phyloP scores from a whole-genome alignment of 2,329 filamentous ascomycete species.

The Neobulgaria alba region DNA sequence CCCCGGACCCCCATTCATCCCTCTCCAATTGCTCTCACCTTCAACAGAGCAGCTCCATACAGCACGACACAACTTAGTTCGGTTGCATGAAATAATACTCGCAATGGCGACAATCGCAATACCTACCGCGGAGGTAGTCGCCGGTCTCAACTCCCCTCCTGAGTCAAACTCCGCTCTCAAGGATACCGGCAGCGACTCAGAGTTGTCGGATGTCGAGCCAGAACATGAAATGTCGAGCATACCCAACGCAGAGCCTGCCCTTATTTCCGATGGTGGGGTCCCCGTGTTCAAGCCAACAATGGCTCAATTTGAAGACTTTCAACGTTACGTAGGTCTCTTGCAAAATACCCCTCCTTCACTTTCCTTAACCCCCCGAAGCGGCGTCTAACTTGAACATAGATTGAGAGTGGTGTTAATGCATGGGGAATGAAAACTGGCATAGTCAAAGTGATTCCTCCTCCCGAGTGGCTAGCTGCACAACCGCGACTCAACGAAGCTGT shows the following conservation, averaged over 20 bases:
- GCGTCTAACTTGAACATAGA: conserved; percentile 35
- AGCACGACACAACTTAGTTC: no score
- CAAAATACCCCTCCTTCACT: neutral
- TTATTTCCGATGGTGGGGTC: conserved; percentile 76
- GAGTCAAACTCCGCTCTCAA: conserved; percentile 54
- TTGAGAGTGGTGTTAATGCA: conserved; percentile 66
- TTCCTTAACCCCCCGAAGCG: neutral
- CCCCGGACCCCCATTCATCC: neutral
- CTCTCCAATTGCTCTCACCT: neutral
- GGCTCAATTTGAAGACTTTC: conserved; percentile 90
- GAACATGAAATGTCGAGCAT: conserved; percentile 17
- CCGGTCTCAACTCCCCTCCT: conserved; percentile 49
- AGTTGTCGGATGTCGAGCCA: conserved; percentile 57
- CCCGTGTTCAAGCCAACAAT: conserved; percentile 94
- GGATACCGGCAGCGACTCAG: conserved; percentile 52
- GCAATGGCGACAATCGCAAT: conserved; percentile 24
- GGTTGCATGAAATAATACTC: conserved; percentile 16
- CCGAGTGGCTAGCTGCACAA: conserved; percentile 82
- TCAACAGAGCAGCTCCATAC: no score
- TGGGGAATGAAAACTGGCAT: conserved; percentile 98
- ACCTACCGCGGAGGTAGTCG: conserved; percentile 17
- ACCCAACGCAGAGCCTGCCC: conserved; percentile 52
- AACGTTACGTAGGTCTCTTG: conserved; percentile 63
- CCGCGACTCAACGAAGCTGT: conserved; percentile 75
- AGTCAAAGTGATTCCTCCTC: conserved; percentile 86